Percentiles rank a stretch among this genome's conserved stretches.
Evolutionary conservation across 169 alveolate genomes (phyloP).

Genomic region (Cryptosporidium bovis): DNA sequence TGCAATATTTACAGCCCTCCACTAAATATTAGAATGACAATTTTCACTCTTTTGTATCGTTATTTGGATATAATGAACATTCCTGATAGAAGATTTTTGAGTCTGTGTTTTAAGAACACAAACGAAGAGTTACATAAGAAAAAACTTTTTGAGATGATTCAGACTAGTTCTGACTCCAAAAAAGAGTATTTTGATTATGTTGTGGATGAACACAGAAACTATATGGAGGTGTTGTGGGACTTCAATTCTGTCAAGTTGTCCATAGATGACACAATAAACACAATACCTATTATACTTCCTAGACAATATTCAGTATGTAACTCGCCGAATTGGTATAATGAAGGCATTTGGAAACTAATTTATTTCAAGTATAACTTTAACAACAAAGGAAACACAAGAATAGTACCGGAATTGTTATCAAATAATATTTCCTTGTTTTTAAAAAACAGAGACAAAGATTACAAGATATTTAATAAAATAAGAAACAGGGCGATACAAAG

Average conservation of each 20-base stretch:
- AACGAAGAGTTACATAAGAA: constrained; percentile 21
- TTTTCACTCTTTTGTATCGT: constrained; percentile 48
- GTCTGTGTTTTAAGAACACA: constrained; percentile 10
- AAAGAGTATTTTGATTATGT: constrained; percentile 61
- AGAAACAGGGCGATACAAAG: neutral
- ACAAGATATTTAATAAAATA: constrained; percentile 9
- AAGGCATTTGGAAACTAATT: constrained; percentile 38
- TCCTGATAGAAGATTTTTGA: constrained; percentile 61
- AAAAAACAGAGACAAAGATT: constrained; percentile 7
- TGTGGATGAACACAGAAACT: constrained; percentile 56
- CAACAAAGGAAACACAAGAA: too few species aligned
- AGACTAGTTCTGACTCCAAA: constrained; percentile 41
- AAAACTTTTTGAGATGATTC: constrained; percentile 39
- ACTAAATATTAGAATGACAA: constrained; percentile 1
- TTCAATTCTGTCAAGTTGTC: constrained; percentile 36
- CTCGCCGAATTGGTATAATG: constrained; percentile 29
- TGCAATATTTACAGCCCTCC: neutral
- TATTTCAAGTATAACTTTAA: neutral
- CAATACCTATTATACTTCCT: constrained; percentile 46
- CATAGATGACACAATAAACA: constrained; percentile 8
- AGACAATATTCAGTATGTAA: constrained; percentile 69
- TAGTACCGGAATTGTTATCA: constrained; percentile 7
- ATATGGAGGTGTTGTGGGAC: constrained; percentile 67
- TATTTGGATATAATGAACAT: constrained; percentile 51
- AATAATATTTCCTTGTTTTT: neutral